Evolutionary conservation across 805 yeast genomes (phyloP), one percentile per base, ranked within the genome.

Genomic region (Hanseniaspora guilliermondii): DNA sequence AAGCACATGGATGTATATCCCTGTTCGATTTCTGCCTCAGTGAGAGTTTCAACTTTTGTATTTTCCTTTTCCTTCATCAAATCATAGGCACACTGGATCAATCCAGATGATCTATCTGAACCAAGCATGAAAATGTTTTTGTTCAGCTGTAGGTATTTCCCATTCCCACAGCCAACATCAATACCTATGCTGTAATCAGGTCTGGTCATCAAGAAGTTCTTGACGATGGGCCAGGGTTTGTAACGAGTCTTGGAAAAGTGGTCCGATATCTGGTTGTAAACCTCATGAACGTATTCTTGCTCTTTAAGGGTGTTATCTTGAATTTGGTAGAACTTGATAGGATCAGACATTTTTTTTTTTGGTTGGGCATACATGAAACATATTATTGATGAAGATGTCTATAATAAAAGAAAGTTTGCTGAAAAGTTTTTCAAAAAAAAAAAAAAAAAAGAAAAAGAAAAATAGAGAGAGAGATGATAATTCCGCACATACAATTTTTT

Each of bases 91-190:
- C 87, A 85, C 17, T 65, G 67, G 12, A 85, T 74, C 38, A 85
- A 68, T 0, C 91, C 89, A 46, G 76, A 77, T 0, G 93, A 85
- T 53, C 83, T 73, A 58, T 83, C 91, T 25, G 78, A 72, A 0
- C 96, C 97, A 17, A 91, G 65, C 30, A 89, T 74, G 62, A 66
- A 82, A 3, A 91, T 66, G 45, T 83, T 74, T 8, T 76, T 72
- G 66, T 91, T 89, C 12, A 88, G 76, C 1, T 76, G 76, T 40
- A 91, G 66, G 64, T 93, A 93, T 64, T 93, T 93, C 2, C 98
- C 98, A 65, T 93, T 93, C 3, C 98, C 98, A 67, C 97, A 91
- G 0, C 98, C 98, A 21, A 91, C 87, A 69, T 93, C 98, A 30
- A 88, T 73, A 1, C 98, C 98, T 0, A 91, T 58, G 1, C 82